Percentiles rank a stretch among this genome's conserved stretches.
Conservation (phyloP, 1,284 basidiomycete genomes). For the Cerioporus squamosus region DNA sequence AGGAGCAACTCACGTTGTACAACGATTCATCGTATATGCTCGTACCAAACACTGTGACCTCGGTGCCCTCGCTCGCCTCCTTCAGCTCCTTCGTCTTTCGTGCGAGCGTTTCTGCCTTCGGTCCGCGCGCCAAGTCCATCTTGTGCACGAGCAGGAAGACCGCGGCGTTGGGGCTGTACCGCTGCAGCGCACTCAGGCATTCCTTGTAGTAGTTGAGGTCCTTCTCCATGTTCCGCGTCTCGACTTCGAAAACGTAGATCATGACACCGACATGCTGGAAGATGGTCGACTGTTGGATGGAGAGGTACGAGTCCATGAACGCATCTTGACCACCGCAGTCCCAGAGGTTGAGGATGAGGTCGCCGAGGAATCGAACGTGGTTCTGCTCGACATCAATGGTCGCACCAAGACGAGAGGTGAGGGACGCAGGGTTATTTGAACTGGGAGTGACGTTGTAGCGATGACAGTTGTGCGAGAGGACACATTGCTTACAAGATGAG, state of each 20-base stretch:
- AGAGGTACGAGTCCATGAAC: slow-evolving; percentile 97
- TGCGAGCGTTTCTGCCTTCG: slow-evolving; percentile 60
- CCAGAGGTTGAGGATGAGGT: slow-evolving; percentile 94
- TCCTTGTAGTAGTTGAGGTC: slow-evolving; percentile 90
- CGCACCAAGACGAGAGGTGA: slow-evolving; percentile 91
- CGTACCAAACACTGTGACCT: slow-evolving; percentile 84
- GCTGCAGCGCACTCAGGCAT: slow-evolving; percentile 79
- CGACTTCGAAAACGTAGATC: slow-evolving; percentile 98
- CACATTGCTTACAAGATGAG: slow-evolving; percentile 87
- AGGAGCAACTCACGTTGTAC: slow-evolving; percentile 73
- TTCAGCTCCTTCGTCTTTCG: slow-evolving; percentile 73
- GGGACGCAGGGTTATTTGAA: slow-evolving; percentile 92
- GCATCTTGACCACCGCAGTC: slow-evolving; percentile 98
- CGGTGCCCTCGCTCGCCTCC: slow-evolving; percentile 62
- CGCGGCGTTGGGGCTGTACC: slow-evolving; percentile 79
- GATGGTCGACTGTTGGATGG: slow-evolving; percentile 87
- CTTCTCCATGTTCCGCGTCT: slow-evolving; percentile 71
- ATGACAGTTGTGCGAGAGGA: neutral
- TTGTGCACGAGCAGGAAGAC: slow-evolving; percentile 97
- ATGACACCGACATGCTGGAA: slow-evolving; percentile 96
- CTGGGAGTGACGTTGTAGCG: slow-evolving; percentile 43
- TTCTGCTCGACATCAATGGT: slow-evolving; percentile 99
- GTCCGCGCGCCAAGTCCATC: slow-evolving; percentile 85
- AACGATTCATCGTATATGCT: slow-evolving; percentile 98
- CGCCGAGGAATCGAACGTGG: slow-evolving; percentile 95